A percentile compares a stretch with the other conserved stretches of the same genome.
phyloP scores from a whole-genome alignment of 495 filamentous ascomycete genomes.

The Ascobolus immersus region DNA sequence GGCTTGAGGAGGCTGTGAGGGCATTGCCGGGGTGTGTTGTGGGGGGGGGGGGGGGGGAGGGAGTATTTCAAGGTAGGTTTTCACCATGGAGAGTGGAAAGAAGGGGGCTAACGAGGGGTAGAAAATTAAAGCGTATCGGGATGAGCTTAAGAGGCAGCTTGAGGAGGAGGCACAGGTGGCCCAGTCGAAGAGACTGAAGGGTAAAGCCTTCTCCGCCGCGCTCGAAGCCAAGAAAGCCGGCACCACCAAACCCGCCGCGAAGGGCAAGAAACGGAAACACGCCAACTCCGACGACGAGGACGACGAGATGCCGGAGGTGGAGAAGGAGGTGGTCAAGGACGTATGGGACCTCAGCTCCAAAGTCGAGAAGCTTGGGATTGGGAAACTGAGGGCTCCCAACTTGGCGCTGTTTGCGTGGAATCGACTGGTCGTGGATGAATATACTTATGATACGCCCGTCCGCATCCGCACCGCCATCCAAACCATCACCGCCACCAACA shows the following conservation, averaged over 20 bases:
- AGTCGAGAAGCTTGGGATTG: constrained; percentile 6
- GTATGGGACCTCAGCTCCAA: constrained; percentile 11
- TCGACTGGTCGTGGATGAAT: constrained; percentile 41
- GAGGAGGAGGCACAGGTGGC: constrained; percentile 9
- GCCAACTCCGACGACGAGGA: constrained; percentile 7
- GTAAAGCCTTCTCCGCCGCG: constrained; percentile 12
- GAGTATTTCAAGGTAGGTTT: too few species aligned
- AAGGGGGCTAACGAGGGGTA: too few species aligned
- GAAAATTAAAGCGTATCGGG: too few species aligned
- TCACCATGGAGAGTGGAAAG: too few species aligned
- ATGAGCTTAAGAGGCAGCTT: constrained; percentile 8
- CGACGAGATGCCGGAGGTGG: not conserved
- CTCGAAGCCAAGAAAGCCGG: not conserved
- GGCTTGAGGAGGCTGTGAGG: constrained; percentile 26
- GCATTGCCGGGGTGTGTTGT: too few species aligned
- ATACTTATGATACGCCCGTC: constrained; percentile 27
- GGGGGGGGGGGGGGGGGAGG: too few species aligned
- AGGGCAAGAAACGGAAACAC: constrained; percentile 1
- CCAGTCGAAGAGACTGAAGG: constrained; percentile 15
- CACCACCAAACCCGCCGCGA: not conserved
- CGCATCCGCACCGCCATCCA: constrained; percentile 13
- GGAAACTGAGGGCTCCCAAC: constrained; percentile 16
- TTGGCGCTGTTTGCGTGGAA: constrained; percentile 37
- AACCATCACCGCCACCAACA: constrained; percentile 22
- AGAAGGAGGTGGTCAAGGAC: constrained; percentile 5